Conservation (phyloP, 139 green algal genomes). For the Asterochloris erici region DNA sequence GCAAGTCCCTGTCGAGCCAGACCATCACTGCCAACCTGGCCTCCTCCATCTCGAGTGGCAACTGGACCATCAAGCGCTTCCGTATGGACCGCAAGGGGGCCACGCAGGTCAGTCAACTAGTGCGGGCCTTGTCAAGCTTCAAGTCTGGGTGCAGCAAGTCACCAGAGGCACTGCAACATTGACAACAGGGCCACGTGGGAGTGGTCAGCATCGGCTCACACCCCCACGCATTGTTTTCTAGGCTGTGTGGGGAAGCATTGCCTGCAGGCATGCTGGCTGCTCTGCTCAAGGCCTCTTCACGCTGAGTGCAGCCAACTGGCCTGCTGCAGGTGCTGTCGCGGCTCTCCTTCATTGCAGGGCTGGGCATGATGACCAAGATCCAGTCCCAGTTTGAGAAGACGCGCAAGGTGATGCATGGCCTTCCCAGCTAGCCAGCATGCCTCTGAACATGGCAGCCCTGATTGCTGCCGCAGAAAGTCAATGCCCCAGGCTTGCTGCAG, state of each 20-base stretch:
- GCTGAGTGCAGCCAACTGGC: too few relatives aligned
- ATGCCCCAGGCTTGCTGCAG: not conserved
- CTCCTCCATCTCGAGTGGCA: constrained; percentile 85
- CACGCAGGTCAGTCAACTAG: constrained; percentile 58
- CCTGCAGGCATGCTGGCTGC: too few relatives aligned
- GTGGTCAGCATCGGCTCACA: not conserved
- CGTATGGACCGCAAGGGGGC: constrained; percentile 97
- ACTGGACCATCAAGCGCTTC: constrained; percentile 99
- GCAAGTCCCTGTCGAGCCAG: constrained; percentile 89
- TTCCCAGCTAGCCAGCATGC: not conserved
- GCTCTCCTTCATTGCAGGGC: constrained; percentile 91
- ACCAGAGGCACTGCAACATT: not conserved
- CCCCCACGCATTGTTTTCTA: not conserved
- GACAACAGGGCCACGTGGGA: not conserved
- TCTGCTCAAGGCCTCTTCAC: too few relatives aligned
- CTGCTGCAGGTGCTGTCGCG: constrained; percentile 85
- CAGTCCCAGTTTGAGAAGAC: constrained; percentile 99
- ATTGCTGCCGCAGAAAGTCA: too few relatives aligned
- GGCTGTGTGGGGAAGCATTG: not conserved
- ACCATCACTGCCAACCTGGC: constrained; percentile 95
- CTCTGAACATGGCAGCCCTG: too few relatives aligned
- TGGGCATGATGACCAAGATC: constrained; percentile 99
- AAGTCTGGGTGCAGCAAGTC: not conserved
- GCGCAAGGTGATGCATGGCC: constrained; percentile 72
- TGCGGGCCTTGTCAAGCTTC: constrained; percentile 12